These are phyloP conservation scores for Wickerhamomyces chambardii DNA, from an alignment of 805 yeast species.

Conservation along the genomic window DNA sequence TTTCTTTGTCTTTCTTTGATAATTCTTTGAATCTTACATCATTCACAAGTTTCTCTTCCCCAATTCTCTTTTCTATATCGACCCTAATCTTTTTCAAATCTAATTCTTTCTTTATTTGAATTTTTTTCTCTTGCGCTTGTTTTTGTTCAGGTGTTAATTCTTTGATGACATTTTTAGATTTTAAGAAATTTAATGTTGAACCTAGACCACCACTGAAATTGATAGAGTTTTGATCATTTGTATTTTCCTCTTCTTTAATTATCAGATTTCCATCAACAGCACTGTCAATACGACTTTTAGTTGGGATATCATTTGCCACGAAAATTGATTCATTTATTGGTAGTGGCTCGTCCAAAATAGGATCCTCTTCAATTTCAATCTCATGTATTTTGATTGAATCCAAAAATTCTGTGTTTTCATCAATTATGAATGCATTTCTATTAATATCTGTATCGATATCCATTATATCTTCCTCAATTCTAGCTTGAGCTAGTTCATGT, in stretches of 20 bases:
- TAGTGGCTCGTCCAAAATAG: not conserved
- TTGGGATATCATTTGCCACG: not conserved
- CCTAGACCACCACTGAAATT: slow-evolving; percentile 16
- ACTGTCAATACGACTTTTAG: not conserved
- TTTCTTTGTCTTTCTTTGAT: slow-evolving; percentile 33
- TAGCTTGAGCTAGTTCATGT: slow-evolving; percentile 7
- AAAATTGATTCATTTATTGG: not conserved
- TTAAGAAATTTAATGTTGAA: slow-evolving; percentile 12
- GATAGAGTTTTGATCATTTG: slow-evolving; percentile 1
- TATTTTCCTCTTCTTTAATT: not conserved
- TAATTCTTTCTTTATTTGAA: slow-evolving; percentile 7
- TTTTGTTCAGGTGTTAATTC: slow-evolving; percentile 5
- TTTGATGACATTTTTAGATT: slow-evolving; percentile 10
- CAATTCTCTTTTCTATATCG: slow-evolving; percentile 9
- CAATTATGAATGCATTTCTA: slow-evolving; percentile 15
- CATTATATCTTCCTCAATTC: slow-evolving; percentile 5
- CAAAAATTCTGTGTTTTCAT: slow-evolving; percentile 28
- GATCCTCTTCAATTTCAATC: not conserved
- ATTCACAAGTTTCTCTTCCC: slow-evolving; percentile 5
- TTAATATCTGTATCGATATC: slow-evolving; percentile 8
- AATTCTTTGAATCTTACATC: slow-evolving; percentile 16
- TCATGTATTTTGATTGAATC: slow-evolving; percentile 11
- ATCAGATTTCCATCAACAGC: not conserved
- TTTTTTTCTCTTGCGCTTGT: slow-evolving; percentile 3
- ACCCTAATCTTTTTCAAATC: slow-evolving; percentile 7